Evolutionary conservation across 768 basidiomycete genomes (phyloP), one percentile per base, ranked within the genome.

Genomic region (Tephrocybe sp.): DNA sequence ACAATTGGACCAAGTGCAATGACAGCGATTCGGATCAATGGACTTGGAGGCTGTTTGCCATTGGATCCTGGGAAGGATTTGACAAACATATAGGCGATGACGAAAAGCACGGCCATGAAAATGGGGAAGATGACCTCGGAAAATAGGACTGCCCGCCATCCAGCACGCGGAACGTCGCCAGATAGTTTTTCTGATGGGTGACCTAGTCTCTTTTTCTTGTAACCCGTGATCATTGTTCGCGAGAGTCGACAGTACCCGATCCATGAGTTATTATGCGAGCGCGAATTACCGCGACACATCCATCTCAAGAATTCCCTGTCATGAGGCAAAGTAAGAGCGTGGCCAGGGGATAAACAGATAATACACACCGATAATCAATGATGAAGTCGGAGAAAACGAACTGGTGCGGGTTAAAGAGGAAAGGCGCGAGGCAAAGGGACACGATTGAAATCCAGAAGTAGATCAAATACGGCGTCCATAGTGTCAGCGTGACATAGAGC

Each of bases 381-480:
- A 98, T 82, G 70, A 95, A 99, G 69, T 99, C 97, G 34, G 93
- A 83, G 68, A 94, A 88, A 16, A 91, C 90, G 73, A 99, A 99
- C 70, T 98, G 97, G 68, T 99, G 97, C n/a, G 97, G 97, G 66
- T 98, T 99, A 82, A 98, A 99, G 62, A 98, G 68, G 87, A 99
- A 99, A 7, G 97, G 97, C 26, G 96, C 87, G 57, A 98, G 72
- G 62, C 94, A 98, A 8, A 99, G 80, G 13, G 94, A 83, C 30
- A 94, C 74, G 55, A 95, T 92, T 38, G 96, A 94, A 48, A 98
- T 68, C 96, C 96, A 98, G 79, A 99, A 99, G 76, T 98, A 99
- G 66, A 94, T 87, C 61, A 98, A 68, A 68, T 89, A 96, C 2
- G 89, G 85, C 26, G 91, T 90, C 90, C 92, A 98, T 46, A 98